Evolutionary conservation across 2,329 filamentous ascomycete genomes (phyloP).

Genomic region (Chaetomium globosum): DNA sequence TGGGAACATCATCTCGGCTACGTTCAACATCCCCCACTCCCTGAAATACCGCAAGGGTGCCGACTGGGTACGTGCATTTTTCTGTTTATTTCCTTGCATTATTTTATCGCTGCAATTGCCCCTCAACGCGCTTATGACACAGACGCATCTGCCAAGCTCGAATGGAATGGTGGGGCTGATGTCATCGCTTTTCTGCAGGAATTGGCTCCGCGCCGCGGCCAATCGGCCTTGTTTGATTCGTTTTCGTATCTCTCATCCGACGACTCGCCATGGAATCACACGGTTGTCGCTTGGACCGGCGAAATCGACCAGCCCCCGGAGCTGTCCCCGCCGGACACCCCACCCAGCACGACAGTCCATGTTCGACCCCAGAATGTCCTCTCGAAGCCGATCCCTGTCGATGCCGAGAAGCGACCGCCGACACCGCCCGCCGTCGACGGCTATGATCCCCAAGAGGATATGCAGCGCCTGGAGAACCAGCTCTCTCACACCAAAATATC

Average conservation of each 20-base stretch:
- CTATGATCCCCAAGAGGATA: constrained; percentile 71
- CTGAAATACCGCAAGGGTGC: constrained; percentile 60
- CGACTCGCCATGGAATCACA: constrained; percentile 85
- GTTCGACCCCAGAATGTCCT: constrained; percentile 68
- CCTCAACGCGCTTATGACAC: not conserved
- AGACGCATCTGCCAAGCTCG: constrained; percentile 25
- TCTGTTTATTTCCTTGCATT: not conserved
- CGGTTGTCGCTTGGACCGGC: constrained; percentile 91
- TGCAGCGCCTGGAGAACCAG: constrained; percentile 72
- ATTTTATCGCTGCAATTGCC: not conserved
- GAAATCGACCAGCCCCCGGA: constrained; percentile 67
- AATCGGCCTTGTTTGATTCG: constrained; percentile 89
- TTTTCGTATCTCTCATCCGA: constrained; percentile 86
- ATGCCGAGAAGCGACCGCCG: constrained; percentile 58
- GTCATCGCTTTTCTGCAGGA: constrained; percentile 54
- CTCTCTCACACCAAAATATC: constrained; percentile 72
- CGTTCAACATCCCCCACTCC: constrained; percentile 64
- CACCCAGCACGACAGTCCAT: constrained; percentile 54
- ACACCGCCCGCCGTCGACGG: constrained; percentile 67
- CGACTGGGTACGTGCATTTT: constrained; percentile 59
- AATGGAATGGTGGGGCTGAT: constrained; percentile 36
- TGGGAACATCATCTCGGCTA: constrained; percentile 68
- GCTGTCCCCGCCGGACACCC: constrained; percentile 52
- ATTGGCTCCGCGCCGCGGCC: constrained; percentile 76
- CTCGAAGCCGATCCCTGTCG: constrained; percentile 76